A percentile compares a stretch with the other conserved stretches of the same genome.
Conservation (phyloP, 2,329 filamentous ascomycete genomes). For the Claviceps lovelessii region DNA sequence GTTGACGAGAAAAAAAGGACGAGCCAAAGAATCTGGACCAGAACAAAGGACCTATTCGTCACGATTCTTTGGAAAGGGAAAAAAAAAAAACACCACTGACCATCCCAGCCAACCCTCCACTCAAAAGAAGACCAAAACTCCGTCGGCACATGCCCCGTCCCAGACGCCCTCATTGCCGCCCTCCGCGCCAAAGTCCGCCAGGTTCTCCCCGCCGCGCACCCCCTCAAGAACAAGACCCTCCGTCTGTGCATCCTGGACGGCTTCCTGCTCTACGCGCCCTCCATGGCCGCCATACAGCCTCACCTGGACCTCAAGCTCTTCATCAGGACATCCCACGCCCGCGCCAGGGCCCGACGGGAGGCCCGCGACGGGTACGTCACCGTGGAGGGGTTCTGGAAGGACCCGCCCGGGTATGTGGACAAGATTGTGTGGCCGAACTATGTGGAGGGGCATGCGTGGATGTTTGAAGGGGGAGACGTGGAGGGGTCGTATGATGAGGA, state of each 20-base stretch:
- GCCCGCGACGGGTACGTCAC: constrained; percentile 66
- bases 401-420: constrained; percentile 89
- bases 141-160: constrained; percentile 39
- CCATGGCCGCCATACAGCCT: constrained; percentile 39
- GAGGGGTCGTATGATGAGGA: constrained; percentile 38
- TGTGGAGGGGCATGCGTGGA: constrained; percentile 61
- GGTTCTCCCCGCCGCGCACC: constrained; percentile 30
- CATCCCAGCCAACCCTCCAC: constrained; percentile 15
- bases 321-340: constrained; percentile 51
- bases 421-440: constrained; percentile 95
- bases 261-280: constrained; percentile 63
- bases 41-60: too few relatives aligned
- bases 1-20: neutral
- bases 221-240: constrained; percentile 17
- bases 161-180: constrained; percentile 29
- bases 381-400: constrained; percentile 82
- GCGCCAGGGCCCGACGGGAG: constrained; percentile 50
- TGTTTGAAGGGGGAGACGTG: constrained; percentile 60
- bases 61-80: too few relatives aligned
- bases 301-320: constrained; percentile 67
- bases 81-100: neutral
- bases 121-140: constrained; percentile 47
- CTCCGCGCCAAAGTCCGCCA: constrained; percentile 32
- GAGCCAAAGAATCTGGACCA: too few relatives aligned
- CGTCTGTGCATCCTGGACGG: constrained; percentile 69